Evolutionary conservation across 139 green algal genomes (phyloP).

Genomic region (Tetratostichococcus sp.): DNA sequence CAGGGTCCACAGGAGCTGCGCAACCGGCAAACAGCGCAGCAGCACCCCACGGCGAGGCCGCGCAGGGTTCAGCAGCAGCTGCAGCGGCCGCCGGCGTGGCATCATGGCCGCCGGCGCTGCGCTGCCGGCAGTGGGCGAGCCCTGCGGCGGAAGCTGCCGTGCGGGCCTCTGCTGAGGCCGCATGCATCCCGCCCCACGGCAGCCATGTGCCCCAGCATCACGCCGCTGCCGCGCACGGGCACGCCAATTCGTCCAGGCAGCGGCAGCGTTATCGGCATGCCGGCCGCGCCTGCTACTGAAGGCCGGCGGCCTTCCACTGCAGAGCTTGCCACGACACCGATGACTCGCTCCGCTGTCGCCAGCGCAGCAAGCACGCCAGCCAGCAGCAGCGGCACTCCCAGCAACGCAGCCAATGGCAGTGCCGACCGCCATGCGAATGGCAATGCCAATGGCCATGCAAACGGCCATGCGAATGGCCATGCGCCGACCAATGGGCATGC

Average conservation of each 20-base stretch:
- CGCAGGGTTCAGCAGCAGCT: not conserved
- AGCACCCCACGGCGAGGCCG: too few species aligned
- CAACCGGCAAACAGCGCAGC: too few species aligned
- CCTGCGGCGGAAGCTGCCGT: not conserved
- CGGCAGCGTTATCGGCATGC: not conserved
- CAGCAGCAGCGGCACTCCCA: not conserved
- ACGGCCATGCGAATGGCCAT: not conserved
- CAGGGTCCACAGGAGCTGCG: too few species aligned
- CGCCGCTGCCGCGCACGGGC: not conserved
- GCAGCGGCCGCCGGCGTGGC: too few species aligned
- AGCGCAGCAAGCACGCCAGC: too few species aligned
- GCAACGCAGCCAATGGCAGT: not conserved
- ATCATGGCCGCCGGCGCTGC: not conserved
- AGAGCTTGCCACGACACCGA: not conserved
- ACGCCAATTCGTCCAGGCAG: not conserved
- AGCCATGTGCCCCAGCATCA: not conserved
- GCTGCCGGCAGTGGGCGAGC: too few species aligned
- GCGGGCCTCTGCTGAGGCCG: not conserved
- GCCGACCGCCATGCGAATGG: not conserved
- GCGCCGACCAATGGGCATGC: not conserved
- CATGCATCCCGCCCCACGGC: not conserved
- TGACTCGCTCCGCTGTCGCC: not conserved
- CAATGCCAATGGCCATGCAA: too few species aligned
- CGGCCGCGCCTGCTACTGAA: too few species aligned
- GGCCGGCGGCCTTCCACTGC: too few species aligned